phyloP scores from a whole-genome alignment of 116 monocot genomes.

The Trichopus zeylanicus region DNA sequence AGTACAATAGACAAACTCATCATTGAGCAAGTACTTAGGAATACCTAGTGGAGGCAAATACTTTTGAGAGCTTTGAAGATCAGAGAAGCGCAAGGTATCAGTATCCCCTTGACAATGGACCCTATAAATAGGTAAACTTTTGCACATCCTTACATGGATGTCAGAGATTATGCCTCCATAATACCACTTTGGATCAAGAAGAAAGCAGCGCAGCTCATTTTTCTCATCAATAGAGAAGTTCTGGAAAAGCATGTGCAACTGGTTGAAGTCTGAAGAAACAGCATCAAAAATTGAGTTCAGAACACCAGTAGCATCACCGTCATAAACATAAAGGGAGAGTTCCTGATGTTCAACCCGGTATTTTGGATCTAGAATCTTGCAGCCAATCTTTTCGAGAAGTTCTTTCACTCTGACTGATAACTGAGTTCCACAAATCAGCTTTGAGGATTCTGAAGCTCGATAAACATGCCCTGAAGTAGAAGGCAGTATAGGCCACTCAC shows the following conservation, averaged over 20 bases:
- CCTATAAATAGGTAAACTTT: conserved; percentile 69
- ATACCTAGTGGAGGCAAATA: conserved; percentile 73
- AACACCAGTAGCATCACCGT: conserved; percentile 67
- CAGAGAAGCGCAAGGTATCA: conserved; percentile 33
- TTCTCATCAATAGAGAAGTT: conserved; percentile 47
- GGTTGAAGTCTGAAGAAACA: conserved; percentile 28
- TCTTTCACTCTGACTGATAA: conserved; percentile 48
- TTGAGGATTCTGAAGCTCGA: conserved; percentile 62
- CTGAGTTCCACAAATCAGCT: conserved; percentile 48
- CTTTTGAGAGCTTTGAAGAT: conserved; percentile 49
- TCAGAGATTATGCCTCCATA: conserved; percentile 49
- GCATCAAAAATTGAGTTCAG: conserved; percentile 68
- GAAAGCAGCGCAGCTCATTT: conserved; percentile 69
- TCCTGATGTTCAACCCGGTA: conserved; percentile 51
- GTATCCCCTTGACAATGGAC: conserved; percentile 43
- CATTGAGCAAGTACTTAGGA: conserved; percentile 48
- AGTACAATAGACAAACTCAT: conserved; percentile 61
- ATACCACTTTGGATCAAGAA: conserved; percentile 92
- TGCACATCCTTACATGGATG: conserved; percentile 51
- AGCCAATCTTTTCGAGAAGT: conserved; percentile 70
- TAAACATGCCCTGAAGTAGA: conserved; percentile 74
- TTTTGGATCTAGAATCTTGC: conserved; percentile 65
- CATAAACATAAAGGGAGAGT: conserved; percentile 58
- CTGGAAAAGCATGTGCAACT: conserved; percentile 33
- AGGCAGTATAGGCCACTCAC: conserved; percentile 93